Evolutionary conservation across 495 filamentous ascomycete species (phyloP).

Genomic region (Penicillium salamii): DNA sequence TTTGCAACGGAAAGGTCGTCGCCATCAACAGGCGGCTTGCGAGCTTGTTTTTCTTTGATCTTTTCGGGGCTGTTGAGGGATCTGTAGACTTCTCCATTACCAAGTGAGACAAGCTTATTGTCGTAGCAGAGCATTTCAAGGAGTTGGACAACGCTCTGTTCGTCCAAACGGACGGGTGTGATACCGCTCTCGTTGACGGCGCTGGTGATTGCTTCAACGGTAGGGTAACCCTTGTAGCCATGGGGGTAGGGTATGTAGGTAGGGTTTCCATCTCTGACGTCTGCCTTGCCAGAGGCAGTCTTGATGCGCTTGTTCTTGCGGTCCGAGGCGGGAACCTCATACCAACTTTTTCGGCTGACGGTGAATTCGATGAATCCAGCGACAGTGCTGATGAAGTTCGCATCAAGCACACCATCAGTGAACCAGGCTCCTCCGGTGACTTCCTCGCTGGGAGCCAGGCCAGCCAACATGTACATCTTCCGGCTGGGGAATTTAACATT

Average conservation of each 20-base stretch:
- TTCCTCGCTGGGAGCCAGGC: slow-evolving; percentile 75
- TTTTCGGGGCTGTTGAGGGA: slow-evolving; percentile 38
- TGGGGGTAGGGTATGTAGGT: slow-evolving; percentile 62
- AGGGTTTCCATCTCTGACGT: slow-evolving; percentile 33
- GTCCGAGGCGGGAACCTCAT: slow-evolving; percentile 35
- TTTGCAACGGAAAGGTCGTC: slow-evolving; percentile 19
- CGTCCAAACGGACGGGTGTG: slow-evolving; percentile 60
- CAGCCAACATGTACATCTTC: slow-evolving; percentile 64
- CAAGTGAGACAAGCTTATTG: slow-evolving; percentile 56
- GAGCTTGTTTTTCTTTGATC: slow-evolving; percentile 41
- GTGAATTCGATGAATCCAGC: slow-evolving; percentile 66
- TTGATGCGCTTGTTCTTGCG: slow-evolving; percentile 42
- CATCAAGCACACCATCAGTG: slow-evolving; percentile 81
- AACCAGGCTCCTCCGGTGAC: slow-evolving; percentile 94
- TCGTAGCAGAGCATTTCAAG: slow-evolving; percentile 86
- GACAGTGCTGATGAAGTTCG: slow-evolving; percentile 74
- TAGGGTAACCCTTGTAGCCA: slow-evolving; percentile 72
- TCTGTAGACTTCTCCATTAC: slow-evolving; percentile 51
- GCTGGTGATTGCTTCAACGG: slow-evolving; percentile 64
- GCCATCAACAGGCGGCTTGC: slow-evolving; percentile 30
- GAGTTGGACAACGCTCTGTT: slow-evolving; percentile 73
- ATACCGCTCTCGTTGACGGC: slow-evolving; percentile 65
- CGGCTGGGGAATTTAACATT: slow-evolving; percentile 58
- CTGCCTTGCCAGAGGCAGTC: slow-evolving; percentile 34
- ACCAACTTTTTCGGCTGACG: slow-evolving; percentile 69